Evolutionary conservation across 2,329 filamentous ascomycete genomes (phyloP).

Genomic region (Alternaria tenuissima): DNA sequence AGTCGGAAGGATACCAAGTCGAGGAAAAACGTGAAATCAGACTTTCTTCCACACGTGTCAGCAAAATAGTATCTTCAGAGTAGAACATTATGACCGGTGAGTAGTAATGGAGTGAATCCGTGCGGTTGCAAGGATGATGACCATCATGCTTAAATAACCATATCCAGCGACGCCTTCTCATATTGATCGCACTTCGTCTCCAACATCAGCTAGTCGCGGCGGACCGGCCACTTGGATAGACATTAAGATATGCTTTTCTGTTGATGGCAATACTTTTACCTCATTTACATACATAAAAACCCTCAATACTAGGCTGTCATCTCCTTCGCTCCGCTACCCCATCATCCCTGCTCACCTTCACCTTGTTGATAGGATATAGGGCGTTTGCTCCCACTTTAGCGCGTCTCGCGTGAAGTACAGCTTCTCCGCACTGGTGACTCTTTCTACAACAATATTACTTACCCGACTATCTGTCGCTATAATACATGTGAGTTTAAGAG

Average conservation of each 20-base stretch:
- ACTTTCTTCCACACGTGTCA: not conserved
- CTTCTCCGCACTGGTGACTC: no score
- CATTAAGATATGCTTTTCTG: not conserved
- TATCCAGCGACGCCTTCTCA: not conserved
- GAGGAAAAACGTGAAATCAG: not conserved
- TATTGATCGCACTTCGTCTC: not conserved
- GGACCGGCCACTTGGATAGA: not conserved
- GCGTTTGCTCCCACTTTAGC: not conserved
- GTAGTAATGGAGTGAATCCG: not conserved
- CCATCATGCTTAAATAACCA: not conserved
- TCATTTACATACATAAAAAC: not conserved
- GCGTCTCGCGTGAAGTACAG: not conserved
- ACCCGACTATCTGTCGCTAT: not conserved
- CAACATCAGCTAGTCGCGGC: not conserved
- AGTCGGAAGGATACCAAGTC: not conserved
- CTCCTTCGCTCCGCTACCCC: not conserved
- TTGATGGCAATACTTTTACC: not conserved
- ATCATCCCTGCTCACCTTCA: not conserved
- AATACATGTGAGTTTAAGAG: not conserved
- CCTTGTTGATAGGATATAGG: not conserved
- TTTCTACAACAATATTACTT: not conserved
- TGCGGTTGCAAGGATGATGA: not conserved
- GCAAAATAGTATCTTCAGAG: not conserved
- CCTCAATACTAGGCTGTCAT: not conserved
- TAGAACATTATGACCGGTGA: not conserved